These are phyloP conservation scores for Fusarium avenaceum DNA, from an alignment of 2,329 filamentous ascomycete species.

Conservation along the genomic window DNA sequence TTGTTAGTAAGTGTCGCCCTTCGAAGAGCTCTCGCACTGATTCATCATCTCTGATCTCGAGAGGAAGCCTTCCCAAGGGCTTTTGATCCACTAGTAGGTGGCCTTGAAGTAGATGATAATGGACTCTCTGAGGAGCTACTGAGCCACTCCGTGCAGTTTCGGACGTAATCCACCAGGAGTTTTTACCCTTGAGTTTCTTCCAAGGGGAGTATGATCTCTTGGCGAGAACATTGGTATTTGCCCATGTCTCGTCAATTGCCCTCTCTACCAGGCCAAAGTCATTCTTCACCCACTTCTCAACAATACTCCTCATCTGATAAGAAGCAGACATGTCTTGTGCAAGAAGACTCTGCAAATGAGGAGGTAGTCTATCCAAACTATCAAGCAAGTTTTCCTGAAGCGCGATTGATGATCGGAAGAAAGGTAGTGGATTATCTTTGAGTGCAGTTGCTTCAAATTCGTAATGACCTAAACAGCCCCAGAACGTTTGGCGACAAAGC, in stretches of 20 bases:
- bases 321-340: constrained; percentile 39
- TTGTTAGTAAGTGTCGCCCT: constrained; percentile 63
- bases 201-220: constrained; percentile 21
- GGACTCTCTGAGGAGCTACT: constrained; percentile 42
- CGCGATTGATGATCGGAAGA: constrained; percentile 46
- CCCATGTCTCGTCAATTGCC: constrained; percentile 39
- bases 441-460: accelerated
- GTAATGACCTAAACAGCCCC: neutral
- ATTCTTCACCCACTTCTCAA: constrained; percentile 10
- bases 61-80: constrained; percentile 63
- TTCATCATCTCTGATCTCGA: constrained; percentile 60
- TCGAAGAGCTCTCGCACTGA: constrained; percentile 67
- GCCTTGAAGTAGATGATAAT: constrained; percentile 53
- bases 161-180: constrained; percentile 25
- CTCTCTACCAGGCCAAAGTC: constrained; percentile 47
- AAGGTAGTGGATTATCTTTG: constrained; percentile 26
- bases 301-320: constrained; percentile 1
- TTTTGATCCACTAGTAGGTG: constrained; percentile 56
- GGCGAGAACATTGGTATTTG: neutral
- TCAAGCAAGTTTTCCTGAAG: constrained; percentile 48
- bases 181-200: neutral
- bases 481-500: constrained; percentile 63
- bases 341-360: constrained; percentile 27
- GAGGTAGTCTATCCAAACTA: constrained; percentile 26
- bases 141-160: neutral